phyloP scores from a whole-genome alignment of 371 early-diverging fungal species.

The Rhizopus stolonifer region DNA sequence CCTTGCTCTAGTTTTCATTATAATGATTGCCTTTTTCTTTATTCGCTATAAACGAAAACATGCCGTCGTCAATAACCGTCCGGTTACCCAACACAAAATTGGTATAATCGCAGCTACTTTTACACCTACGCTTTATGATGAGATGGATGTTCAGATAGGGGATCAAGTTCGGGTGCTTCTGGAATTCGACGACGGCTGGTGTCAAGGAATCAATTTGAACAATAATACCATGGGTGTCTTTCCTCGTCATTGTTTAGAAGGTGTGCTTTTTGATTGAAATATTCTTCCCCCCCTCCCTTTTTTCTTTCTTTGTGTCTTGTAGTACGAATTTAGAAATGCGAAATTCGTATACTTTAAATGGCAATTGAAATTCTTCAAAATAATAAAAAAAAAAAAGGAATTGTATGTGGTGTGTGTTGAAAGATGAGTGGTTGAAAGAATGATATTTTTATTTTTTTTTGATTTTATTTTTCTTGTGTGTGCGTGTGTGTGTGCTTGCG shows the following conservation, averaged over 20 bases:
- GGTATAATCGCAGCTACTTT: constrained; percentile 44
- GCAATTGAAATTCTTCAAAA: neutral
- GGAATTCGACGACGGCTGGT: constrained; percentile 67
- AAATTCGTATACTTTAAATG: too few relatives aligned
- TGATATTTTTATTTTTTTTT: neutral
- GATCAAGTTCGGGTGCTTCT: constrained; percentile 54
- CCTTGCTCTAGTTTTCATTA: neutral
- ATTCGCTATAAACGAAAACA: neutral
- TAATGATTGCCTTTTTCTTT: neutral
- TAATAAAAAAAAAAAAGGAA: neutral
- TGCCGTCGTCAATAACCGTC: constrained; percentile 18
- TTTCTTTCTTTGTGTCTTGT: too few relatives aligned
- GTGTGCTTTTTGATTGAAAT: too few relatives aligned
- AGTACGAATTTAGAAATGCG: too few relatives aligned
- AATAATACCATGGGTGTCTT: constrained; percentile 53
- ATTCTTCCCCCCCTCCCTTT: too few relatives aligned
- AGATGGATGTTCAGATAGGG: constrained; percentile 54
- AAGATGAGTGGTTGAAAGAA: neutral
- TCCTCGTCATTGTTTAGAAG: constrained; percentile 58
- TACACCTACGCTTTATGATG: constrained; percentile 58
- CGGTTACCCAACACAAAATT: constrained; percentile 25
- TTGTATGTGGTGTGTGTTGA: neutral
- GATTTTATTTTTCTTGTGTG: constrained; percentile 11
- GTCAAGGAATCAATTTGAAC: constrained; percentile 50
- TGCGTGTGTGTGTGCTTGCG: too few relatives aligned